phyloP scores from a whole-genome alignment of 768 basidiomycete genomes.

The Panus rudis region DNA sequence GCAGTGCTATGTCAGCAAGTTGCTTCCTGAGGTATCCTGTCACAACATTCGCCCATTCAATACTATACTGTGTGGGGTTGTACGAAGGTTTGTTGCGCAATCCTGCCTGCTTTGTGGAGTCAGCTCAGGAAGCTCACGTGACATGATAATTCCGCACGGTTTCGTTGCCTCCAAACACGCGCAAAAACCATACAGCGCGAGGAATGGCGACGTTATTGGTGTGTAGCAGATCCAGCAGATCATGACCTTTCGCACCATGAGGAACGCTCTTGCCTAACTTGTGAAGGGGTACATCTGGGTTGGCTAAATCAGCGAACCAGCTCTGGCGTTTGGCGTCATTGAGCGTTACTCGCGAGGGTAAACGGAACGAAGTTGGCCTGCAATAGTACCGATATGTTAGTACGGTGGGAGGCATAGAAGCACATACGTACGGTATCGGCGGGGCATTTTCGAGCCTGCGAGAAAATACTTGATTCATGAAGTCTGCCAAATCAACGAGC shows the following conservation, averaged over 20 bases:
- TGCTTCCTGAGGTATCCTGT: constrained; percentile 82
- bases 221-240: constrained; percentile 74
- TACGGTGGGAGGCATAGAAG: background rate
- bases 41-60: constrained; percentile 80
- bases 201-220: constrained; percentile 70
- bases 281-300: constrained; percentile 71
- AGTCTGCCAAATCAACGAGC: constrained; percentile 55
- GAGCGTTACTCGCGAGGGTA: constrained; percentile 76
- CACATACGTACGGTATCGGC: constrained; percentile 51
- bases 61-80: constrained; percentile 75
- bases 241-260: constrained; percentile 80
- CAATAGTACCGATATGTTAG: background rate
- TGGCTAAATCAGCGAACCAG: constrained; percentile 80
- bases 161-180: constrained; percentile 84
- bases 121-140: too few relatives aligned
- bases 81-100: constrained; percentile 73
- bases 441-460: constrained; percentile 53
- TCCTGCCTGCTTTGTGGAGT: constrained; percentile 43
- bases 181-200: constrained; percentile 82
- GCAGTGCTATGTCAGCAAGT: constrained; percentile 68
- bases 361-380: constrained; percentile 64
- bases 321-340: constrained; percentile 73
- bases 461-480: constrained; percentile 71
- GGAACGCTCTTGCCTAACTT: constrained; percentile 83
- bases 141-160: constrained; percentile 40